Evolutionary conservation across 495 filamentous ascomycete species (phyloP).

Genomic region (Articulospora tetracladia): DNA sequence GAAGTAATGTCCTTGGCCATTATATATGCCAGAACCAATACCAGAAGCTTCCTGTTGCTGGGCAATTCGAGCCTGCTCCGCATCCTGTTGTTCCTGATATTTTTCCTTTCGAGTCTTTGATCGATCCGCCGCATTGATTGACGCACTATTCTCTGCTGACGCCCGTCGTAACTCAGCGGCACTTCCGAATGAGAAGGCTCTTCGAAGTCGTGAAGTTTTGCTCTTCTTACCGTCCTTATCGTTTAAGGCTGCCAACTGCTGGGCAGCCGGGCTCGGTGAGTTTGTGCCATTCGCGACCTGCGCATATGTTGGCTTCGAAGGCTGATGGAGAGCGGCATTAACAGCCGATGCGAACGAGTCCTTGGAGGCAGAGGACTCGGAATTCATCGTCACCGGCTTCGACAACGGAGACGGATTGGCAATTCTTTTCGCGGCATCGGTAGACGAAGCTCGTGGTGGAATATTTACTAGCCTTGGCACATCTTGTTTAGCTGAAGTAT

Average conservation of each 20-base stretch:
- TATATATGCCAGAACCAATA: slow-evolving; percentile 91
- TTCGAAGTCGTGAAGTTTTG: slow-evolving; percentile 84
- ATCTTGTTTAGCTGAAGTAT: slow-evolving; percentile 35
- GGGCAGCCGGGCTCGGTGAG: slow-evolving; percentile 62
- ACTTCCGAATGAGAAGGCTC: slow-evolving; percentile 97
- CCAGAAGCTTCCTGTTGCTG: slow-evolving; percentile 87
- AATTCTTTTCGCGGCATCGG: slow-evolving; percentile 67
- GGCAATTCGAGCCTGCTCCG: slow-evolving; percentile 86
- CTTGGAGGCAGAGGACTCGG: slow-evolving; percentile 35
- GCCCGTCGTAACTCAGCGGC: slow-evolving; percentile 86
- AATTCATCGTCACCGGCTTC: slow-evolving; percentile 65
- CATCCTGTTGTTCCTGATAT: slow-evolving; percentile 68
- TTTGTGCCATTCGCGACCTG: slow-evolving; percentile 26
- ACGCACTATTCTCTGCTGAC: slow-evolving; percentile 54
- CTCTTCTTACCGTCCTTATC: slow-evolving; percentile 64
- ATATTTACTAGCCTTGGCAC: slow-evolving; percentile 58
- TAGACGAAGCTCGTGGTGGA: slow-evolving; percentile 63
- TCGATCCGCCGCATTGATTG: slow-evolving; percentile 44
- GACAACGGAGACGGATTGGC: slow-evolving; percentile 84
- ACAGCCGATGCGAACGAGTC: slow-evolving; percentile 30
- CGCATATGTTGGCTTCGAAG: slow-evolving; percentile 31
- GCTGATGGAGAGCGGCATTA: slow-evolving; percentile 29
- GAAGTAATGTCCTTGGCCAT: slow-evolving; percentile 80
- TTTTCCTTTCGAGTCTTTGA: slow-evolving; percentile 68
- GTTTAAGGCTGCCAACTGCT: slow-evolving; percentile 75